These are phyloP conservation scores for Fusarium odoratissimum DNA, from an alignment of 2,329 filamentous ascomycete species.

Conservation along the genomic window DNA sequence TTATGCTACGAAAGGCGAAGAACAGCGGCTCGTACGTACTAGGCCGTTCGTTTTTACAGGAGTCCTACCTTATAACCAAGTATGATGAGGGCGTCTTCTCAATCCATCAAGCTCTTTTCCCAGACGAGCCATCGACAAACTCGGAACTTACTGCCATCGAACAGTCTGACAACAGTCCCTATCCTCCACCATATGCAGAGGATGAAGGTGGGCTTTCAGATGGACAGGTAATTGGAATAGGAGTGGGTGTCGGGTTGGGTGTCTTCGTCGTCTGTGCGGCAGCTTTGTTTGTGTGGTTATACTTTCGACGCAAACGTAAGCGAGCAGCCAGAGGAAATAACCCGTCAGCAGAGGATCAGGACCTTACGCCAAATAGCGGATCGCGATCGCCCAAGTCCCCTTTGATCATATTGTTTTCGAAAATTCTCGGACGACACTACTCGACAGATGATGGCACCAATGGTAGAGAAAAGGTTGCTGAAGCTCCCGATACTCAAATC, in stretches of 20 bases:
- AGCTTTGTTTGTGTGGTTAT: constrained; percentile 49
- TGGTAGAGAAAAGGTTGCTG: constrained; percentile 42
- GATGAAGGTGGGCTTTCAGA: constrained; percentile 50
- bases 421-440: constrained; percentile 53
- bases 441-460: constrained; percentile 41
- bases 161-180: constrained; percentile 59
- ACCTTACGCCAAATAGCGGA: constrained; percentile 51
- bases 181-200: constrained; percentile 51
- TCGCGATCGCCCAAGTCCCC: constrained; percentile 40
- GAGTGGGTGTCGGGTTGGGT: constrained; percentile 57
- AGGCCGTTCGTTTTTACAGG: constrained; percentile 76
- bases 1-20: constrained; percentile 70
- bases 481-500: constrained; percentile 59
- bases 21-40: constrained; percentile 68
- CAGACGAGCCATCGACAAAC: constrained; percentile 55
- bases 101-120: constrained; percentile 66
- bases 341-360: constrained; percentile 51
- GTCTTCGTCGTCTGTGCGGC: constrained; percentile 47
- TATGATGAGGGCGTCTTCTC: constrained; percentile 66
- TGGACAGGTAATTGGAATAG: constrained; percentile 59
- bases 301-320: constrained; percentile 50
- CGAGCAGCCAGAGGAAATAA: constrained; percentile 33
- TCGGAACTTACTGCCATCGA: constrained; percentile 57
- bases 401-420: constrained; percentile 52
- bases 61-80: constrained; percentile 70